These are phyloP conservation scores for Xylaria bambusicola DNA, from an alignment of 495 filamentous ascomycete species.

Conservation along the genomic window DNA sequence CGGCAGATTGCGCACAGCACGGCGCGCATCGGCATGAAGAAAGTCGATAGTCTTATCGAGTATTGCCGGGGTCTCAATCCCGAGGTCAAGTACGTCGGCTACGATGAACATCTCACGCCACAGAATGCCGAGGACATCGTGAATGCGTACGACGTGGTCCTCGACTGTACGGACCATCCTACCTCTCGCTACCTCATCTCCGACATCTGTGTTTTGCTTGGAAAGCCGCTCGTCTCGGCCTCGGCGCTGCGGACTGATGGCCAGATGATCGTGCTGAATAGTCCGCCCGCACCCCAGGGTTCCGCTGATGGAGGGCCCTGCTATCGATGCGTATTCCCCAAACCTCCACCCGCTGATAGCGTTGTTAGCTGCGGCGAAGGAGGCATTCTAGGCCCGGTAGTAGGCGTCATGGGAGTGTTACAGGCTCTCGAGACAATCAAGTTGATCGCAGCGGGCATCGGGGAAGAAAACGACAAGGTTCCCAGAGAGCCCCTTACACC, in stretches of 20 bases:
- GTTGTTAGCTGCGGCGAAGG: constrained; percentile 86
- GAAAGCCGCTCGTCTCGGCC: constrained; percentile 82
- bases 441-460: constrained; percentile 55
- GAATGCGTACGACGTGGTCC: constrained; percentile 71
- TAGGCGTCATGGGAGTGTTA: constrained; percentile 90
- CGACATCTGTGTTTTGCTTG: constrained; percentile 76
- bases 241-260: constrained; percentile 85
- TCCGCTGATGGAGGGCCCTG: constrained; percentile 64
- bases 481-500: constrained; percentile 37
- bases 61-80: constrained; percentile 72
- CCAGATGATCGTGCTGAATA: constrained; percentile 83
- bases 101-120: constrained; percentile 63
- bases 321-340: constrained; percentile 91
- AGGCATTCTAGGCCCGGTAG: constrained; percentile 88
- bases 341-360: constrained; percentile 76
- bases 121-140: constrained; percentile 66
- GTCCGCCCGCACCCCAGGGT: constrained; percentile 54
- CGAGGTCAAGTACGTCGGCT: constrained; percentile 59
- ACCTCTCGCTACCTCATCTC: constrained; percentile 90
- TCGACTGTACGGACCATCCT: constrained; percentile 95
- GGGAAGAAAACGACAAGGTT: not conserved
- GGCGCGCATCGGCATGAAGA: constrained; percentile 68
- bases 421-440: constrained; percentile 92
- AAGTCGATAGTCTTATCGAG: constrained; percentile 76
- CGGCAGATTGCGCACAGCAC: constrained; percentile 83